Conservation (phyloP, 192 early-diverging fungal species). For the Entomortierella chlamydospora region DNA sequence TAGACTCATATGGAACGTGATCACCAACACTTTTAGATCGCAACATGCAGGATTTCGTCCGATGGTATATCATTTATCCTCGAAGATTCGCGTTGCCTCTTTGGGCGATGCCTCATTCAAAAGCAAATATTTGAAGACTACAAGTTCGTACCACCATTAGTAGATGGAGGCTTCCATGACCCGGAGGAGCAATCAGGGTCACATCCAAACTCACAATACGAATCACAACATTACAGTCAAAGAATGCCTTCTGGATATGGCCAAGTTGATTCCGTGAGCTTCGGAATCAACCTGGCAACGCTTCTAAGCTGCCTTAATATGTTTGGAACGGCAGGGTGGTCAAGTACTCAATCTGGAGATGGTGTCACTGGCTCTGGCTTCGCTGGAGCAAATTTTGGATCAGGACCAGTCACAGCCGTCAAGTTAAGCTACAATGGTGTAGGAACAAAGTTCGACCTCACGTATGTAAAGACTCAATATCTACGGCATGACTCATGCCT, state of each 20-base stretch:
- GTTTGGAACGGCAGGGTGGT: slow-evolving; percentile 41
- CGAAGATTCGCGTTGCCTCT: slow-evolving; percentile 47
- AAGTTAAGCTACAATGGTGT: slow-evolving; percentile 40
- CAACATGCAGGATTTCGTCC: slow-evolving; percentile 26
- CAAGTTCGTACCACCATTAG: neutral
- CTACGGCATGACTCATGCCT: neutral
- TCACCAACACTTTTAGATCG: slow-evolving; percentile 10
- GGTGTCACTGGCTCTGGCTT: neutral
- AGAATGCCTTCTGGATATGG: slow-evolving; percentile 20
- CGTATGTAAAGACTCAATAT: slow-evolving; percentile 11
- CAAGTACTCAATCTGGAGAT: neutral
- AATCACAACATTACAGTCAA: neutral
- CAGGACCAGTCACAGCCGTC: slow-evolving; percentile 23
- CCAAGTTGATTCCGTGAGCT: slow-evolving; percentile 9
- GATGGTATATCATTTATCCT: slow-evolving; percentile 32
- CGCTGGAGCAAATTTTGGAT: neutral
- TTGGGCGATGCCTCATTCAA: slow-evolving; percentile 34
- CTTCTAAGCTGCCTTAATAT: slow-evolving; percentile 45
- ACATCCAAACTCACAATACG: slow-evolving; percentile 1
- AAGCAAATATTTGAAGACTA: slow-evolving; percentile 43
- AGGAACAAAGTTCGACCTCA: slow-evolving; percentile 31
- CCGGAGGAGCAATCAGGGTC: neutral
- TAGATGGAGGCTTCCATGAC: neutral
- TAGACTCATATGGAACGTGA: neutral
- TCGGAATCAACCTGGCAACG: slow-evolving; percentile 40